These are phyloP conservation scores for Globisporangium sylvaticum DNA, from an alignment of 352 stramenopile species.

Conservation along the genomic window DNA sequence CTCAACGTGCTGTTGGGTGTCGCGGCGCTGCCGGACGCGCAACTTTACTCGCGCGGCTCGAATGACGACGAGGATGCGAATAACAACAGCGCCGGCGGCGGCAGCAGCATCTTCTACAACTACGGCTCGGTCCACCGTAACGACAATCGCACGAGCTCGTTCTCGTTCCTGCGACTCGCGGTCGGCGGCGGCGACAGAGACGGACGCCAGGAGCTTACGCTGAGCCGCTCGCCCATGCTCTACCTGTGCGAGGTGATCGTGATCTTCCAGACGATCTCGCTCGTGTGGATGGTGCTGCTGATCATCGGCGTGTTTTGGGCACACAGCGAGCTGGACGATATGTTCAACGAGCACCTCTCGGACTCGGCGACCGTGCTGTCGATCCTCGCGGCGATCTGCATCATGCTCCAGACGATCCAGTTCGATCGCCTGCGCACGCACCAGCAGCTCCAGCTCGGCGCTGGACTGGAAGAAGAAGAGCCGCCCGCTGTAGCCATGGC, in stretches of 20 bases:
- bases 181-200: constrained; percentile 34
- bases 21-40: constrained; percentile 39
- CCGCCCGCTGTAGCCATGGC: constrained; percentile 17
- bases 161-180: constrained; percentile 48
- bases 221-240: constrained; percentile 52
- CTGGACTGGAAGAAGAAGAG: constrained; percentile 46
- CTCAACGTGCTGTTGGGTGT: constrained; percentile 58
- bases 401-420: constrained; percentile 54
- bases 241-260: constrained; percentile 64
- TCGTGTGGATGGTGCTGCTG: constrained; percentile 47
- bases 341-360: constrained; percentile 28
- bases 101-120: constrained; percentile 13
- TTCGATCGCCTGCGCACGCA: constrained; percentile 63
- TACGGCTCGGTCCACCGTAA: constrained; percentile 21
- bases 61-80: neutral
- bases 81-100: constrained; percentile 7
- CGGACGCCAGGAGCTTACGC: constrained; percentile 27
- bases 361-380: constrained; percentile 18
- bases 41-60: constrained; percentile 30
- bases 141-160: constrained; percentile 32
- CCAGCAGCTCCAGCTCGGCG: constrained; percentile 60
- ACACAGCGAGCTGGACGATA: constrained; percentile 40
- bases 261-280: constrained; percentile 49
- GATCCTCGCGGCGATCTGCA: constrained; percentile 34
- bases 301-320: constrained; percentile 40